Conservation (phyloP, 2,329 filamentous ascomycete genomes). For the Aplosporella prunicola region DNA sequence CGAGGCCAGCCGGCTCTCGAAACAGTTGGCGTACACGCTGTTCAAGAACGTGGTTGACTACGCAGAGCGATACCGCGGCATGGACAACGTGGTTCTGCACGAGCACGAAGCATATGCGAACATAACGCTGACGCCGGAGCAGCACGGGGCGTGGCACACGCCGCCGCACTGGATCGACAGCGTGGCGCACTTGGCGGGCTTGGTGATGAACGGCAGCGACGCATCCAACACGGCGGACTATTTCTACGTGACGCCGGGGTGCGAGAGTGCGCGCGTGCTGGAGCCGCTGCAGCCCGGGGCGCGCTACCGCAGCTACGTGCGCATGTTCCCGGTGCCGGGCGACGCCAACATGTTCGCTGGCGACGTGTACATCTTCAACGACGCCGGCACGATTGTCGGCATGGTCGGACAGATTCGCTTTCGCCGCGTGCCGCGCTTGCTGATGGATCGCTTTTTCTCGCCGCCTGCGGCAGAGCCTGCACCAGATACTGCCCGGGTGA, state of each 20-base stretch:
- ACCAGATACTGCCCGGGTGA: too few relatives aligned
- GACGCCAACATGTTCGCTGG: constrained; percentile 27
- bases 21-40: constrained; percentile 28
- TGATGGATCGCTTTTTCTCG: constrained; percentile 18
- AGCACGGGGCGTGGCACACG: constrained; percentile 7
- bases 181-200: constrained; percentile 17
- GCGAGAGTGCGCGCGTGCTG: constrained; percentile 18
- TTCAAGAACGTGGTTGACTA: constrained; percentile 29
- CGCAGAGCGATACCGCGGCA: constrained; percentile 23
- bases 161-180: constrained; percentile 20
- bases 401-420: constrained; percentile 23
- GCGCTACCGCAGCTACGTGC: constrained; percentile 18
- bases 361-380: constrained; percentile 32
- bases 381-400: constrained; percentile 22
- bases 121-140: constrained; percentile 1
- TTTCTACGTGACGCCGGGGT: constrained; percentile 18
- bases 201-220: constrained; percentile 18
- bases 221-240: constrained; percentile 14
- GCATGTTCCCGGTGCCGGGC: constrained; percentile 16
- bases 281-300: constrained; percentile 12
- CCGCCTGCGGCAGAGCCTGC: constrained; percentile 12
- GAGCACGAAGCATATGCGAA: constrained; percentile 27
- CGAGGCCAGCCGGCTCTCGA: constrained; percentile 22
- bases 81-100: constrained; percentile 30
- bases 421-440: constrained; percentile 15